Conservation (phyloP, 495 filamentous ascomycete species). For the Aspergillus kassunensis region DNA sequence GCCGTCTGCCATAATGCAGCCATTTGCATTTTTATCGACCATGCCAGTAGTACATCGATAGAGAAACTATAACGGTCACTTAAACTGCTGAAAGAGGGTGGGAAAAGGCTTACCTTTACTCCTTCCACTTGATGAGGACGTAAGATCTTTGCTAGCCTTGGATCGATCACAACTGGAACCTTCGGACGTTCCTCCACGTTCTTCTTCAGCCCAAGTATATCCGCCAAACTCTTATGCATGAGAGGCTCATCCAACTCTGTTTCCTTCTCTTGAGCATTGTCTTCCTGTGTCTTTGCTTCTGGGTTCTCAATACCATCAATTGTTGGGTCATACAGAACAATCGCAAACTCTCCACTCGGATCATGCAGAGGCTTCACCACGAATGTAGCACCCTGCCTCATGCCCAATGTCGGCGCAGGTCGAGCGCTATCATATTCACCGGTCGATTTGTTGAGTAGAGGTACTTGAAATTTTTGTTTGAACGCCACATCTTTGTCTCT, state of each 20-base stretch:
- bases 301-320: slow-evolving; percentile 74
- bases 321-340: slow-evolving; percentile 94
- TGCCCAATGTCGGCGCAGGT: slow-evolving; percentile 78
- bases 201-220: slow-evolving; percentile 94
- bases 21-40: slow-evolving; percentile 90
- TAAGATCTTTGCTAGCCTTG: slow-evolving; percentile 82
- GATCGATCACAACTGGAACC: slow-evolving; percentile 97
- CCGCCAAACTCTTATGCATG: slow-evolving; percentile 89
- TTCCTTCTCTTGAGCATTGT: slow-evolving; percentile 44
- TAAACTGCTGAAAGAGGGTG: background rate
- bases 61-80: slow-evolving; percentile 58
- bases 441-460: slow-evolving; percentile 74
- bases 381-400: slow-evolving; percentile 80
- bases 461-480: slow-evolving; percentile 76
- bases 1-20: slow-evolving; percentile 99
- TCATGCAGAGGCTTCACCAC: slow-evolving; percentile 91
- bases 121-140: slow-evolving; percentile 97
- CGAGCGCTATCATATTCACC: slow-evolving; percentile 70
- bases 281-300: slow-evolving; percentile 46
- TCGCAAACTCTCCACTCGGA: slow-evolving; percentile 91
- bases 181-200: slow-evolving; percentile 73
- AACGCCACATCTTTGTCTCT: slow-evolving; percentile 86
- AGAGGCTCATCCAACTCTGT: slow-evolving; percentile 72
- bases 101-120: slow-evolving; percentile 61
- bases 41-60: slow-evolving; percentile 90